Evolutionary conservation across 1,284 basidiomycete species (phyloP), one percentile per base, ranked within the genome.

Genomic region (Schizophyllum commune): DNA sequence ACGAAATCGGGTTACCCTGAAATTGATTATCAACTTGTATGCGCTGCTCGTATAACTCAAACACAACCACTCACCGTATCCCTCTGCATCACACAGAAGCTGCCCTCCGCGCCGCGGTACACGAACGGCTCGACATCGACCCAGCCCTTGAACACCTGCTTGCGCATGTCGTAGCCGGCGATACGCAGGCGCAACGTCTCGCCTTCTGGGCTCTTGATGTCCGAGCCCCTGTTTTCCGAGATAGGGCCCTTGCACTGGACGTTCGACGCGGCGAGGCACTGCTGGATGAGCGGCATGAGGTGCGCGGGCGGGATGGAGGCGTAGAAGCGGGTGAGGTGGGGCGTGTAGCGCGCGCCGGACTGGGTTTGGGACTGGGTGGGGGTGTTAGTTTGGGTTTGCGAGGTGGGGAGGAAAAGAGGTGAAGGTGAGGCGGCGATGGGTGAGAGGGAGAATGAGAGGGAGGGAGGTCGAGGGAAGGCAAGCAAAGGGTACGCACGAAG

Each of bases 261-360:
- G 7, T 74, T 76, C 1, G 84, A 66, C 0, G 59, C 65, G 32
- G 76, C 71, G 7, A 91, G 74, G 32, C 77, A 77, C 55, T 82
- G 78, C 54, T 81, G 75, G 60, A 90, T 72, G 60, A 85, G 75
- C 1, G 73, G 67, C 52, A 85, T 70, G 39, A 91, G 73, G 3
- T 80, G 72, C 0, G 73, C 71, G 0, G 88, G 87, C 1, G 76
- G 75, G 3, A 87, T 69, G 1, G 78, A 71, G 0, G 85, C 80
- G 69, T 91, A 91, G 75, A 92, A 92, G 0, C 89, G 83, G 1
- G 90, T 91, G n/a, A 91, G 78, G 60, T 84, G 79, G 0, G 87
- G 86, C 0, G 78, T 85, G 68, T 91, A 91, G 7, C 85, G 80
- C 21, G 72, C 75, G 4, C 89, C 89, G 1, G 74, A 73, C 73